Base-by-base conservation (phyloP, 495 filamentous ascomycete genomes). In the Neurospora sp. region DNA sequence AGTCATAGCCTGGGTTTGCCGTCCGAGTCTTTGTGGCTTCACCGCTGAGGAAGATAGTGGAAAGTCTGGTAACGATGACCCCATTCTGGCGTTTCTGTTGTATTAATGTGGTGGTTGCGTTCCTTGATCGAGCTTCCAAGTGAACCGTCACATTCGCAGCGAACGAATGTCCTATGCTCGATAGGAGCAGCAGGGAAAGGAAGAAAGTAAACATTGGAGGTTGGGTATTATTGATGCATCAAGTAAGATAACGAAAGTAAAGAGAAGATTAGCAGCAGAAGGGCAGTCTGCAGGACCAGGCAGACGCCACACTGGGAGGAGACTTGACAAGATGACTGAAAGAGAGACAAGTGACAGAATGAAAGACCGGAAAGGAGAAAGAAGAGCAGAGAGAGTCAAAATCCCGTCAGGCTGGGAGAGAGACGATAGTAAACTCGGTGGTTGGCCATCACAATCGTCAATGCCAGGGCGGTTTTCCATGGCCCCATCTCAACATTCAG, bases 1-100 rank as follows among this genome's bases (percentile, higher is more conserved):
- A 72, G 66, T 78, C 75, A 40, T 71, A 80, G 18, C 77, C 78
- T 3, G 16, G 37, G 10, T 76, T 72, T 31, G 77, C 77, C 0
- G 77, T 77, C 5, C 75, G 72, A 2, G 40, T 37, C 18, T 54
- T 49, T 12, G 44, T 37, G 1, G 74, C 23, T 40, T 78, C 71
- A 2, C 77, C 77, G 16, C 39, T 46, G 0, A 37, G 37, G 49
- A 42, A 76, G 23, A 76, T 18, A 5, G 71, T 77, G 0, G 72
- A 72, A 12, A 76, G 74, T 23, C 44, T 60, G 40, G 74, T 77
- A 41, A 74, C 44, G 3, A 74, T 49, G 44, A 49, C 44, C 1
- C 44, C 44, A 49, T 49, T 49, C 16, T 49, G 44, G 44, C 44
- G 44, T 20, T 49, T 49, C n/a, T 49, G 44, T 49, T 49, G 44